Evolutionary conservation across 352 stramenopile species (phyloP).

Genomic region (Pythium chondricola): DNA sequence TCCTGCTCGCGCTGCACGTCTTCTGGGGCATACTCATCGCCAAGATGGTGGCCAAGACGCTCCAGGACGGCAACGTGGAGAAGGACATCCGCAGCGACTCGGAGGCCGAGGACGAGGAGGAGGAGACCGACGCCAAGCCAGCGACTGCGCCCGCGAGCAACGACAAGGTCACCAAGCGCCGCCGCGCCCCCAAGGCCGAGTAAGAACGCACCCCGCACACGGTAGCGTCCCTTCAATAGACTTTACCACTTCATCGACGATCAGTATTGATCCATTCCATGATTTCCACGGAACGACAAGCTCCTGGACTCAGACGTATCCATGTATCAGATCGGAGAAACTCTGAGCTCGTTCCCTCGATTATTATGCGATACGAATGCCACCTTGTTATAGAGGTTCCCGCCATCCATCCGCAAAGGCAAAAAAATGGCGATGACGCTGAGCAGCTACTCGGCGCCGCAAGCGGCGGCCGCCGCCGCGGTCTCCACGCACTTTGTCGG

Average conservation of each 20-base stretch:
- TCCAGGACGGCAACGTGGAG: constrained; percentile 61
- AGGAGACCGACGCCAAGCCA: constrained; percentile 16
- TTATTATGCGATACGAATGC: no score
- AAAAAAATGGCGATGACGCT: constrained; percentile 18
- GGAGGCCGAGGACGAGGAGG: constrained; percentile 48
- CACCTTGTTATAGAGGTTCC: constrained; percentile 2
- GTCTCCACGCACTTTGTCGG: constrained; percentile 59
- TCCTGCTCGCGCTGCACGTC: constrained; percentile 62
- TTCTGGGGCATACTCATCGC: constrained; percentile 76
- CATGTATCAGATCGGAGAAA: constrained; percentile 3
- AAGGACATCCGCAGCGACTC: constrained; percentile 82
- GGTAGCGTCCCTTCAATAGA: no score
- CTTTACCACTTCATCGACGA: no score
- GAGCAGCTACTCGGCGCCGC: constrained; percentile 15
- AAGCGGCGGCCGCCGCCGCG: background rate
- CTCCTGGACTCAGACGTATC: no score
- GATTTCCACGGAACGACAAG: no score
- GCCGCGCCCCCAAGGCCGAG: constrained; percentile 62
- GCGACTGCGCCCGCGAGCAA: constrained; percentile 10
- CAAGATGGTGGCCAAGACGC: constrained; percentile 64
- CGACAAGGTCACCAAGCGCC: constrained; percentile 30
- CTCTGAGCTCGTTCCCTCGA: background rate
- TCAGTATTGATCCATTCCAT: no score
- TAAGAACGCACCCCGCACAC: constrained; percentile 13
- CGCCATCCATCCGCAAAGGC: constrained; percentile 6